Base-by-base conservation (phyloP, 129 eudicot genomes). In the Tanacetum coccineum region DNA sequence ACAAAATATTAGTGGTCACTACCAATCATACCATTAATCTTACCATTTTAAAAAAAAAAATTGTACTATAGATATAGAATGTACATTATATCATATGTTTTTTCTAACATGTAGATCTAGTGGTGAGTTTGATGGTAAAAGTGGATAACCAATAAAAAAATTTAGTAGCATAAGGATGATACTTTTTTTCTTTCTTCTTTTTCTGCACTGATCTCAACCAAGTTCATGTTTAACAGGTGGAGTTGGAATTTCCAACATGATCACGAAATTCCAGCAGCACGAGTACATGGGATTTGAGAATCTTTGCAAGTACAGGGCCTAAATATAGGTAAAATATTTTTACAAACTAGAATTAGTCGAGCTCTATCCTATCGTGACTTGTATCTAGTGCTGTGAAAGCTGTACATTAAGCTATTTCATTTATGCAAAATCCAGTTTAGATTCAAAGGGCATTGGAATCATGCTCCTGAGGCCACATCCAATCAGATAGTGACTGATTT, bases 241-340 rank as follows among this genome's bases (percentile, higher is more conserved):
- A 62, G 96, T 92, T 71, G 98, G 98, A 51, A 83, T 92, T 69
- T 78, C 84, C 11, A 84, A 92, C 81, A 92, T 88, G 96, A 85
- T 92, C 49, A 83, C 79, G 67, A 88, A 88, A 85, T 51, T 92
- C 58, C 67, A 80, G 64, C 71, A 74, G 6, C 79, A 88, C 20
- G 98, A 85, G 19, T 92, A 92, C 80, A 92, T 92, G 98, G 98
- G 96, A 56, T 92, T 92, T 26, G 98, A 92, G 77, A 77, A 82
- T 78, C 86, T 92, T 58, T 92, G 98, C 96, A 88, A 83, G 81
- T 92, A 92, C 32, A 75, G 84, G 6, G 74, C 36, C 50, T 81
- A 65, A 56, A 26, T 39, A 14, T 47, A 59, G 79, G 70, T 66
- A 55, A 63, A 57, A 2, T 2, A 11, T 25, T 64, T 42, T 4